Percentiles rank a stretch among this genome's conserved stretches.
phyloP scores from a whole-genome alignment of 192 early-diverging fungal species.

The Mortierella alpina region DNA sequence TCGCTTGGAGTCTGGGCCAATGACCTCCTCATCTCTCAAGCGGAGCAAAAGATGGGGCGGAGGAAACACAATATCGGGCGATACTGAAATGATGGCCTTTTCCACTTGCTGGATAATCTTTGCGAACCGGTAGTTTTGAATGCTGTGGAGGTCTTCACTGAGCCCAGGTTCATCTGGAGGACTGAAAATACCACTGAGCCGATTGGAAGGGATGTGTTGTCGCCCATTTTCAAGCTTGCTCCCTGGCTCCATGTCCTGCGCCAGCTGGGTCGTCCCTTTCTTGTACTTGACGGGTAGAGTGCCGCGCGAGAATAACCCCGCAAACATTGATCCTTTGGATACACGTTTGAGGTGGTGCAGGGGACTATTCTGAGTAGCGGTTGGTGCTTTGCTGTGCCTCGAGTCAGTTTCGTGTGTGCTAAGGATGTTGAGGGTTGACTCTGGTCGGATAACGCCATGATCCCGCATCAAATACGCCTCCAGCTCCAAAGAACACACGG shows the following conservation, averaged over 20 bases:
- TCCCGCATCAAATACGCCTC: constrained; percentile 81
- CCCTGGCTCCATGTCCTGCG: constrained; percentile 1
- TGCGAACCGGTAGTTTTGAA: constrained; percentile 56
- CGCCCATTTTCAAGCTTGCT: not conserved
- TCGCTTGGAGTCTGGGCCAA: constrained; percentile 27
- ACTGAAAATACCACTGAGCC: not conserved
- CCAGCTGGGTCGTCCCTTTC: constrained; percentile 29
- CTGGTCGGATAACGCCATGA: constrained; percentile 65
- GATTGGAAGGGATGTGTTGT: not conserved
- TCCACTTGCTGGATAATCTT: constrained; percentile 61
- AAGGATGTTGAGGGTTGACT: constrained; percentile 4
- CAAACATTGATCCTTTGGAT: constrained; percentile 47
- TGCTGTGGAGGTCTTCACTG: constrained; percentile 24
- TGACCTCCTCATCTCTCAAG: constrained; percentile 67
- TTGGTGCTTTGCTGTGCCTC: constrained; percentile 10
- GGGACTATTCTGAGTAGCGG: constrained; percentile 15
- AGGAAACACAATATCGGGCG: constrained; percentile 83
- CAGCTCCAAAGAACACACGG: constrained; percentile 81
- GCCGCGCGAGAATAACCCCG: constrained; percentile 49
- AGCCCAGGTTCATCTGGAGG: constrained; percentile 9
- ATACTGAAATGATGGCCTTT: constrained; percentile 77
- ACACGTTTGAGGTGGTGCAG: constrained; percentile 33
- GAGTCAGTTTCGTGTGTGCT: constrained; percentile 14
- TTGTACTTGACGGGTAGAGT: constrained; percentile 40
- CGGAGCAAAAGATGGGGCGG: constrained; percentile 79